Percentiles rank a stretch among this genome's conserved stretches.
Conservation (phyloP, 2,329 filamentous ascomycete genomes). For the Tolypocladium paradoxum region DNA sequence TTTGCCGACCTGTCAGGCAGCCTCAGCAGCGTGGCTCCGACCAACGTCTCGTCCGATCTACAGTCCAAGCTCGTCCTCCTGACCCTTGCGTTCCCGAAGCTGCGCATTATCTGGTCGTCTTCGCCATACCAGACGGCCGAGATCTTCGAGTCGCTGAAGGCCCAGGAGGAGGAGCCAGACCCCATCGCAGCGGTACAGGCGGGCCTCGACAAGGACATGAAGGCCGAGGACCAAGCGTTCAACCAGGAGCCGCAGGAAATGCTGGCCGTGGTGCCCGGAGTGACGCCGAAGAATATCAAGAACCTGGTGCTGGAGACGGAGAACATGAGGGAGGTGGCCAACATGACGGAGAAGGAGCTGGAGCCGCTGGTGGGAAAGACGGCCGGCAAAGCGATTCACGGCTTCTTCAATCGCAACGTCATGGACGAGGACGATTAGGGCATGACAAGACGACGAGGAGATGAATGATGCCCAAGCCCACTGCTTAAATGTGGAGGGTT, state of each 20-base stretch:
- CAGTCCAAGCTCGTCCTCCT: conserved; percentile 88
- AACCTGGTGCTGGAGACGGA: conserved; percentile 61
- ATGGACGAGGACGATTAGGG: conserved; percentile 36
- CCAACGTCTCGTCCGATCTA: conserved; percentile 55
- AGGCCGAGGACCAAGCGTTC: conserved; percentile 59
- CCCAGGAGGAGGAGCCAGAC: conserved; percentile 81
- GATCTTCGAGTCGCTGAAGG: conserved; percentile 90
- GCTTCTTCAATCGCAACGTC: conserved; percentile 66
- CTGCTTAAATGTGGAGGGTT: background rate
- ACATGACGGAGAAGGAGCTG: conserved; percentile 68
- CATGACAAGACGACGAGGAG: background rate
- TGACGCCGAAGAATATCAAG: conserved; percentile 68
- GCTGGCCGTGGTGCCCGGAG: conserved; percentile 72
- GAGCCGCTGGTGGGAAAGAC: conserved; percentile 66
- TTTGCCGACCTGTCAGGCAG: conserved; percentile 57
- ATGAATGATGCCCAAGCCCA: conserved; percentile 5
- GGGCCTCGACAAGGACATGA: conserved; percentile 51
- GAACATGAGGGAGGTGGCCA: conserved; percentile 73
- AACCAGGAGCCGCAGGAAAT: conserved; percentile 85
- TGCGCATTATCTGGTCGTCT: conserved; percentile 89
- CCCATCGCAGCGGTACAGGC: conserved; percentile 76
- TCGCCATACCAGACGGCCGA: conserved; percentile 94
- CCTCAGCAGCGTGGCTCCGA: conserved; percentile 50
- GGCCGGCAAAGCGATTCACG: conserved; percentile 59
- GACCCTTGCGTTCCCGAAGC: conserved; percentile 78